These are phyloP conservation scores for Triticum timopheevii DNA, from an alignment of 176 grass and related monocot species.

Conservation along the genomic window DNA sequence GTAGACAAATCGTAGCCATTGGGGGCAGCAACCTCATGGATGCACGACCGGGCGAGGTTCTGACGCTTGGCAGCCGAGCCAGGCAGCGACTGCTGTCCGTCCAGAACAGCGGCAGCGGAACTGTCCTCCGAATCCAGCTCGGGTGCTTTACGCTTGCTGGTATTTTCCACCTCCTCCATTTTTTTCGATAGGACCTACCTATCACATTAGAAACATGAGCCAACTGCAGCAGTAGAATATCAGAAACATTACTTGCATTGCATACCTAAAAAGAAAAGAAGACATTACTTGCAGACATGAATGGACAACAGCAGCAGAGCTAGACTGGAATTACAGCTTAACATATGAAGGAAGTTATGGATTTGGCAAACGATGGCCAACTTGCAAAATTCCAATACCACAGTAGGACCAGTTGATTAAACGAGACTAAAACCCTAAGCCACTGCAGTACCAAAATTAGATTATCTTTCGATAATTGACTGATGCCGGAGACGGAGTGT, in stretches of 20 bases:
- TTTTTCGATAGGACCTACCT: neutral
- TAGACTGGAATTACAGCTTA: neutral
- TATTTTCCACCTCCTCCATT: slow-evolving; percentile 43
- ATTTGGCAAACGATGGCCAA: neutral
- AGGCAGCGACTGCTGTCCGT: neutral
- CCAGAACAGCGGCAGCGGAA: neutral
- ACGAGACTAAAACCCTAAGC: neutral
- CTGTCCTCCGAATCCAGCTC: slow-evolving; percentile 15
- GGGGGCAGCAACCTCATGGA: slow-evolving; percentile 91
- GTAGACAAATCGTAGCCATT: slow-evolving; percentile 51
- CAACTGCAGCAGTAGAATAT: neutral
- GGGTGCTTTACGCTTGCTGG: slow-evolving; percentile 47
- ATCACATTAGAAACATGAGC: neutral
- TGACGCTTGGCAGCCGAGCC: slow-evolving; percentile 57
- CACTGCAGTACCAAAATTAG: neutral
- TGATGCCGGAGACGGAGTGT: neutral
- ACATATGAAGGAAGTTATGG: neutral
- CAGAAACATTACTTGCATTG: neutral
- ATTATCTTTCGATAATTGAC: neutral
- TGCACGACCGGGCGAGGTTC: slow-evolving; percentile 66
- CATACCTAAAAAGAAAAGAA: neutral
- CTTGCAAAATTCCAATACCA: neutral
- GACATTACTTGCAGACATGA: neutral
- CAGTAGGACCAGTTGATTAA: neutral
- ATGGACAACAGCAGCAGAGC: neutral